A percentile compares a stretch with the other conserved stretches of the same genome.
Evolutionary conservation across 768 basidiomycete species (phyloP).

Genomic region (Rhizopogon roseolus): DNA sequence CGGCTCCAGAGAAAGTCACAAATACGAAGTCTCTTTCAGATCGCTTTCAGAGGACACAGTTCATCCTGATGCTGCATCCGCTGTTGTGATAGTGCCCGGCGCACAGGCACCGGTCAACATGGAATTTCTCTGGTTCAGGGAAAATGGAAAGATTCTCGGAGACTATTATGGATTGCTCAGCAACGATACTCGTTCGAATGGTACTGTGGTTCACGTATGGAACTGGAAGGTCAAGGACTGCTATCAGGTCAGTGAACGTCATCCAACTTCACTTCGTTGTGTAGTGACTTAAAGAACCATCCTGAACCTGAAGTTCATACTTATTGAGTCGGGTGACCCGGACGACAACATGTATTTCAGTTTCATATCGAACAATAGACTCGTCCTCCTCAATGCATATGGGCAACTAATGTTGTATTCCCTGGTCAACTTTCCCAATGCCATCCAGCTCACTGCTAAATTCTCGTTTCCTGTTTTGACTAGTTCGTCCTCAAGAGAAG

Average conservation of each 20-base stretch:
- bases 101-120: background rate
- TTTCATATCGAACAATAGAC: no score
- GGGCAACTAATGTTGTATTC: no score
- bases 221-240: background rate
- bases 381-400: no score
- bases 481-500: no score
- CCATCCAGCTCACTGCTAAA: no score
- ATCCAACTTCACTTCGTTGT: background rate
- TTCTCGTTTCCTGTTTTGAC: no score
- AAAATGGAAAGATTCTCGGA: background rate
- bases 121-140: no score
- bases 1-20: background rate
- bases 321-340: background rate
- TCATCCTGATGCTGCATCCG: background rate
- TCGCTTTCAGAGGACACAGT: background rate
- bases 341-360: no score
- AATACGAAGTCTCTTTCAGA: background rate
- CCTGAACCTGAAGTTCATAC: background rate
- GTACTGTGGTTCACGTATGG: background rate
- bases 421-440: no score
- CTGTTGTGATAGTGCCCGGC: background rate
- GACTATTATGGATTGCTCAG: background rate
- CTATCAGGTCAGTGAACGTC: background rate
- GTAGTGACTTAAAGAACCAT: background rate
- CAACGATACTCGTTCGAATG: background rate